phyloP scores from a whole-genome alignment of 2,329 filamentous ascomycete species.

The Albophoma yamanashiensis region DNA sequence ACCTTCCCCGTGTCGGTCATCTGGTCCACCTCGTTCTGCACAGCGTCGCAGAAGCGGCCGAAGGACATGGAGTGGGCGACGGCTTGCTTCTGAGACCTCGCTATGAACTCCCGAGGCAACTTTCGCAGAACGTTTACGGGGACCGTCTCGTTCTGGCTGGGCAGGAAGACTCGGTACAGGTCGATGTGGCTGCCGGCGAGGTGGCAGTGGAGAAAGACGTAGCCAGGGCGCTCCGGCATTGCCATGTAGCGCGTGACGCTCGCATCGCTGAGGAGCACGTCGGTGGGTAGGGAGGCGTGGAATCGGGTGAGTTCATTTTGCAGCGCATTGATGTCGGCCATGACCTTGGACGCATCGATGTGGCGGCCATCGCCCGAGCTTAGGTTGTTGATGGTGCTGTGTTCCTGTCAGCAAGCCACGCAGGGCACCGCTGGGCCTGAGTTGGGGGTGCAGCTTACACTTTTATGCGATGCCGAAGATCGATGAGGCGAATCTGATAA shows the following conservation, averaged over 20 bases:
- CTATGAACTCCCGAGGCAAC: constrained; percentile 24
- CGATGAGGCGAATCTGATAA: constrained; percentile 23
- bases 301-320: constrained; percentile 26
- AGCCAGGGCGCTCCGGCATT: constrained; percentile 19
- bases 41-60: constrained; percentile 23
- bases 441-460: constrained; percentile 15
- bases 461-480: constrained; percentile 25
- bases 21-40: constrained; percentile 17
- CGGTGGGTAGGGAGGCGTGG: constrained; percentile 21
- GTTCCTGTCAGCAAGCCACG: background rate
- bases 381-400: constrained; percentile 16
- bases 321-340: constrained; percentile 23
- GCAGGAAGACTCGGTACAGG: constrained; percentile 27
- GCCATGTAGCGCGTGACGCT: constrained; percentile 20
- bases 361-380: constrained; percentile 9
- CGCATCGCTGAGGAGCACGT: constrained; percentile 21
- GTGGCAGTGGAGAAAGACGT: constrained; percentile 25
- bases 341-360: constrained; percentile 25
- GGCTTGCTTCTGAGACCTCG: constrained; percentile 25
- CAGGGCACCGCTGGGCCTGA: background rate
- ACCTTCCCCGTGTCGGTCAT: constrained; percentile 13
- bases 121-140: constrained; percentile 20
- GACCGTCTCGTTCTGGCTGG: constrained; percentile 20
- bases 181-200: constrained; percentile 26
- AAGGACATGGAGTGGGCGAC: constrained; percentile 26